Evolutionary conservation across 495 filamentous ascomycete species (phyloP).

Genomic region (Staphylotrichum tortipilum): DNA sequence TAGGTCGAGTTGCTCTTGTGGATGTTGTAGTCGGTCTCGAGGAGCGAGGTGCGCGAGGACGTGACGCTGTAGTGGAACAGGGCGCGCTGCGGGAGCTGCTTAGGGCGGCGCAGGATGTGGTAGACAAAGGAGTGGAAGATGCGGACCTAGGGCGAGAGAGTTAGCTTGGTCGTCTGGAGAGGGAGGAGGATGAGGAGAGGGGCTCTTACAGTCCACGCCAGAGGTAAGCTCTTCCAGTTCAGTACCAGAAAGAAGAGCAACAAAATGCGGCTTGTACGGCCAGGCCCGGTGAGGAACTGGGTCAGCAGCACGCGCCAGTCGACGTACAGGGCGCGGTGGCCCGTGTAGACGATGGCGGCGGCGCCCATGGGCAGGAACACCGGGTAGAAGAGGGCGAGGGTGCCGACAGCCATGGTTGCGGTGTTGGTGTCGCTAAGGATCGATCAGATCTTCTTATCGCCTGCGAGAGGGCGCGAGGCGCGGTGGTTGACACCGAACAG

Average conservation of each 20-base stretch:
- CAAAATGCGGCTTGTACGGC: constrained; percentile 39
- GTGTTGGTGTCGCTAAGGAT: neutral
- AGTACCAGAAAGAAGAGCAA: constrained; percentile 44
- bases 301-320: constrained; percentile 26
- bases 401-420: constrained; percentile 35
- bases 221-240: constrained; percentile 66
- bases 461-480: neutral
- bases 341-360: constrained; percentile 31
- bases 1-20: constrained; percentile 83
- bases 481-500: neutral
- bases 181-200: neutral
- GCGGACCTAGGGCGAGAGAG: constrained; percentile 41
- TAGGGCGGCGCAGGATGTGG: constrained; percentile 42
- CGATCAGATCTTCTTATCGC: neutral
- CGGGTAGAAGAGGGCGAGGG: constrained; percentile 28
- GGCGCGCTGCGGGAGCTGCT: constrained; percentile 37
- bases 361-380: constrained; percentile 29
- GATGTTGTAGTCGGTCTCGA: constrained; percentile 73
- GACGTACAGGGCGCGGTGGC: constrained; percentile 28
- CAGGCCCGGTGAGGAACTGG: constrained; percentile 43
- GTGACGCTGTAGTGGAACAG: constrained; percentile 61
- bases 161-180: neutral
- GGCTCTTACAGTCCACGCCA: constrained; percentile 62
- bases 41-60: constrained; percentile 46
- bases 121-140: constrained; percentile 53